Evolutionary conservation across 345 rosid genomes (phyloP).

Genomic region (Toxicodendron radicans): DNA sequence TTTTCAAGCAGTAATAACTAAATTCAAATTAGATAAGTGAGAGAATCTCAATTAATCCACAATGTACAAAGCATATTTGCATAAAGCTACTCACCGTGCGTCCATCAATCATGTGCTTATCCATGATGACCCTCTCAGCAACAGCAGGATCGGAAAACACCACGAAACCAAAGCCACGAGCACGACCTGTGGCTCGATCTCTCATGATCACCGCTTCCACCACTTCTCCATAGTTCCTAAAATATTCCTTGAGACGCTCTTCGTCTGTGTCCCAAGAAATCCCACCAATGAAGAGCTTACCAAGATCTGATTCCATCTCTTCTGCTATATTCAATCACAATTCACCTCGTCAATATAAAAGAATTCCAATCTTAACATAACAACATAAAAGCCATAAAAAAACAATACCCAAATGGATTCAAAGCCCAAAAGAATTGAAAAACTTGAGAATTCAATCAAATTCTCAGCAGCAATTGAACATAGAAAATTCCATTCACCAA

Average conservation of each 20-base stretch:
- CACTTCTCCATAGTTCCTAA: slow-evolving; percentile 82
- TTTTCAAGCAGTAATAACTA: slow-evolving; percentile 4
- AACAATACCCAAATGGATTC: slow-evolving; percentile 8
- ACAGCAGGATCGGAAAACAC: slow-evolving; percentile 88
- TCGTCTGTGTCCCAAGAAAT: slow-evolving; percentile 99
- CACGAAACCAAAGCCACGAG: slow-evolving; percentile 95
- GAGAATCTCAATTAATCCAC: slow-evolving; percentile 4
- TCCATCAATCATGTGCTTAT: slow-evolving; percentile 90
- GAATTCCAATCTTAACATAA: slow-evolving; percentile 23
- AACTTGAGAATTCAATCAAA: slow-evolving; percentile 21
- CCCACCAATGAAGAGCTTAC: slow-evolving; percentile 99
- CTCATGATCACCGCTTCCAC: slow-evolving; percentile 96
- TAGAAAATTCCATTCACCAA: slow-evolving; percentile 16
- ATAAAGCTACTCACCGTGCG: slow-evolving; percentile 68
- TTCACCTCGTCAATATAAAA: slow-evolving; percentile 36
- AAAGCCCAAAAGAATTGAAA: slow-evolving; percentile 9
- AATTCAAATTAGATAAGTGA: background rate
- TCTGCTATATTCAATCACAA: slow-evolving; percentile 41
- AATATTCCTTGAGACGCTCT: slow-evolving; percentile 83
- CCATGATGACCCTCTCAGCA: slow-evolving; percentile 90
- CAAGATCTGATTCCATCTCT: slow-evolving; percentile 97
- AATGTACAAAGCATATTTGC: slow-evolving; percentile 16
- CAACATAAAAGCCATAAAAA: slow-evolving; percentile 19
- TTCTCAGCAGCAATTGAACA: slow-evolving; percentile 15
- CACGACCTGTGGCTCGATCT: slow-evolving; percentile 93